Base-by-base conservation (phyloP, 2,329 filamentous ascomycete genomes). In the Pseudomassariella vexata region DNA sequence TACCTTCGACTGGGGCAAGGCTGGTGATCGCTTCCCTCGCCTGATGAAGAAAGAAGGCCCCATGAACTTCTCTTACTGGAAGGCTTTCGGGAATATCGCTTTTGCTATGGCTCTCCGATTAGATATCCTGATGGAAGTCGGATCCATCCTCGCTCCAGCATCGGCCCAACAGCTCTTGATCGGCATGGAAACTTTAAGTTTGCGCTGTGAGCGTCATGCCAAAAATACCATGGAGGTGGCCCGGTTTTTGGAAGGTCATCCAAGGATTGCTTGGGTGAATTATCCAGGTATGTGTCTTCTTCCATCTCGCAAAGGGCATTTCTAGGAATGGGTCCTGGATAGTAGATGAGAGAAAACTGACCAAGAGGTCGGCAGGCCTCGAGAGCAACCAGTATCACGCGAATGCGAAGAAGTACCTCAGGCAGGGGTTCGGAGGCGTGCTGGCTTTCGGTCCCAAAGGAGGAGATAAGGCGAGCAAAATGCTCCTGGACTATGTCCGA, bases 361-460 rank as follows among this genome's bases (percentile, higher is more conserved):
- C 5, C 9, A 24, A n/a, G n/a, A n/a, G n/a, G n/a, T n/a, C n/a
- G n/a, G n/a, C n/a, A n/a, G n/a, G n/a, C n/a, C n/a, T n/a, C n/a
- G 74, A 82, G 60, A 84, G 71, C 64, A 89, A 95, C 58, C 69
- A 74, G 9, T 85, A 76, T 47, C 84, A 95, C 57, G 70, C 75
- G 51, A 62, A 76, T 3, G 89, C 88, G 26, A 88, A 88, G 70
- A 87, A 82, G 64, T 95, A 94, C 57, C 74, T 95, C 29, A 74
- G 73, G 47, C 71, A 80, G 38, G 89, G 89, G 9, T 89, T 81
- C 48, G 89, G 89, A 25, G 88, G 89, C 47, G 87, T 95, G 10
- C 60, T 95, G 38, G 90, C 83, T 44, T 89, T 95, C 46, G 89
- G 89, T 33, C 81, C 95, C 41, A 94, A n/a, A n/a, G n/a, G 90